Base-by-base conservation (phyloP, 176 grass and related monocot genomes). In the Cenchrus americanus region DNA sequence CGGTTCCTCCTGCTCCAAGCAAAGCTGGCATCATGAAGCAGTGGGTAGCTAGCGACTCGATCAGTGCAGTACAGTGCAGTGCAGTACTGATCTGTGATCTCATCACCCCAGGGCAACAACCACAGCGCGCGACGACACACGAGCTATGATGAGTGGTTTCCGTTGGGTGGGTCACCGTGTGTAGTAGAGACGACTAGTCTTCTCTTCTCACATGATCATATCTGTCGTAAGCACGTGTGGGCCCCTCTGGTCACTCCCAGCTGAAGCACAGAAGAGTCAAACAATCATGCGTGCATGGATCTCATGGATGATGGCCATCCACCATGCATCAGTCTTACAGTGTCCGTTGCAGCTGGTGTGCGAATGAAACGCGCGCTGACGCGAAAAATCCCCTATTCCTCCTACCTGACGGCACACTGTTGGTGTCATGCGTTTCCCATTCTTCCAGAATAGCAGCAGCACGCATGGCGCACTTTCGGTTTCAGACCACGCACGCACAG, bases 11-110 rank as follows among this genome's bases (percentile, higher is more conserved):
- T 18, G 58, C 24, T 66, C 60, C 59, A 83, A 83, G 71, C 71
- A 75, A 75, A 83, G 21, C 14, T 53, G 71, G 60, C 46, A 75
- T 75, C 43, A 83, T 83, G 51, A 12, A 83, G 53, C 6, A 40
- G 43, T 37, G 80, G 68, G 55, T 71, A 32, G 15, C 52, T 34
- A 34, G 34, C 34, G 34, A 3, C 1, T 37, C 10, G 13, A 23
- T 58, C 48, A 51, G 34, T 13, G 48, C 30, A 2, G 67, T 30
- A 75, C 46, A n/a, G n/a, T n/a, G n/a, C 48, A 51, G 34, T 13
- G 48, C 30, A 2, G 67, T 30, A 4, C 34, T 37, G 34, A 37
- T 37, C 34, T 37, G 34, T 21, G 24, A 57, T 41, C 30, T 58
- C 34, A 37, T 37, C 73, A 22, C n/a, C 52, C 34, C 32, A n/a